A percentile compares a stretch with the other conserved stretches of the same genome.
Conservation (phyloP, 1,139 yeast genomes). For the Casaregolazyma suthepensis region DNA sequence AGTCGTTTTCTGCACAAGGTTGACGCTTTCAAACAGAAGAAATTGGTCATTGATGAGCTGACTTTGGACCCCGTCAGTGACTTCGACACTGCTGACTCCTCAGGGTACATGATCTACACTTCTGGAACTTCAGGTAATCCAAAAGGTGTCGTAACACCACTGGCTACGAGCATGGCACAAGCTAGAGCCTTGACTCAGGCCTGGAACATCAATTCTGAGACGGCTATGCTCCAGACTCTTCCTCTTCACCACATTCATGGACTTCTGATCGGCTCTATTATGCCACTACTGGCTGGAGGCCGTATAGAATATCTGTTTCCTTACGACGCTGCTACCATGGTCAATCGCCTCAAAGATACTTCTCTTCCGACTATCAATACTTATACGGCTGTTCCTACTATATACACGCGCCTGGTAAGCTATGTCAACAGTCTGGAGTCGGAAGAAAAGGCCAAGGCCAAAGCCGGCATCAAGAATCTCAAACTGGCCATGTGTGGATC, state of each 20-base stretch:
- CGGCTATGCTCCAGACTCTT: slow-evolving; percentile 31
- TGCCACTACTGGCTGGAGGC: slow-evolving; percentile 33
- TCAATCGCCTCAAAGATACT: slow-evolving; percentile 22
- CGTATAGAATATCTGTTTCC: slow-evolving; percentile 34
- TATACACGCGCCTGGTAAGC: slow-evolving; percentile 29
- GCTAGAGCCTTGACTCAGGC: slow-evolving; percentile 31
- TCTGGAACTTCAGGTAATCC: slow-evolving; percentile 37
- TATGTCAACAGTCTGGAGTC: slow-evolving; percentile 19
- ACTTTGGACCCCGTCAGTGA: background rate
- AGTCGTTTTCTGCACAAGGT: slow-evolving; percentile 27
- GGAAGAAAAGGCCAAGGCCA: slow-evolving; percentile 11
- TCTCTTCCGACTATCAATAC: slow-evolving; percentile 30
- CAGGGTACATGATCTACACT: slow-evolving; percentile 35
- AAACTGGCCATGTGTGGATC: slow-evolving; percentile 35
- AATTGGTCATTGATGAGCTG: slow-evolving; percentile 20
- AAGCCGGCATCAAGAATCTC: slow-evolving; percentile 18
- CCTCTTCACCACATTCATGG: slow-evolving; percentile 38
- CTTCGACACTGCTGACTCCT: slow-evolving; percentile 4
- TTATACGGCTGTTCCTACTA: slow-evolving; percentile 37
- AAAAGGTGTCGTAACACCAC: slow-evolving; percentile 35
- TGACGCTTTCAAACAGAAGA: slow-evolving; percentile 18
- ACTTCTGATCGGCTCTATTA: slow-evolving; percentile 31
- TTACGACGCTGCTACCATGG: slow-evolving; percentile 27
- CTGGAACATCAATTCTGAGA: slow-evolving; percentile 29
- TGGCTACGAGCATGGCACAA: slow-evolving; percentile 32